Conservation (phyloP, 768 basidiomycete species). For the Amanita subjunquillea region DNA sequence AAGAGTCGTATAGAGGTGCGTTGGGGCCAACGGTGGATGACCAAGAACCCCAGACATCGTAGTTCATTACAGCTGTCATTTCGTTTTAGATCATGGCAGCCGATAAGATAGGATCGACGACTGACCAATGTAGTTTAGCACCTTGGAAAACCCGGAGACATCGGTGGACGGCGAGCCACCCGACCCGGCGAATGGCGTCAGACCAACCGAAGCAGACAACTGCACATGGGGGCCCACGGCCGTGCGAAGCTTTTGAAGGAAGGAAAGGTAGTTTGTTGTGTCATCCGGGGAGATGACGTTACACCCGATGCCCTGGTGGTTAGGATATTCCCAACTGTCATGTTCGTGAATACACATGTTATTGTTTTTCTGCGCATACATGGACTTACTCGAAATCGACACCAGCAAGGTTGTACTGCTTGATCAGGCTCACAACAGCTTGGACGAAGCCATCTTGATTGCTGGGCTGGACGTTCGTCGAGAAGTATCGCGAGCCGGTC, state of each 20-base stretch:
- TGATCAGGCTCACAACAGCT: slow-evolving; percentile 38
- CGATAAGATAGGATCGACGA: neutral
- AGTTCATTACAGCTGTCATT: slow-evolving; percentile 46
- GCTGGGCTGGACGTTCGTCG: slow-evolving; percentile 40
- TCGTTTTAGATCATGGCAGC: neutral
- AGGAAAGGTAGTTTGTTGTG: slow-evolving; percentile 64
- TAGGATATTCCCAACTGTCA: slow-evolving; percentile 76
- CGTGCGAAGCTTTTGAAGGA: slow-evolving; percentile 59
- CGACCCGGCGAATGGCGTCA: slow-evolving; percentile 31
- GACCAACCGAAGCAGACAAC: slow-evolving; percentile 37
- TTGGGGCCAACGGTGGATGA: slow-evolving; percentile 63
- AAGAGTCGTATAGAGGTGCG: slow-evolving; percentile 69
- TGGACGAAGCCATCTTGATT: slow-evolving; percentile 59
- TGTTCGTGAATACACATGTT: neutral
- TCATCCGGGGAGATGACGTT: slow-evolving; percentile 56
- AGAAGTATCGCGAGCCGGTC: slow-evolving; percentile 55
- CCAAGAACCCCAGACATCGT: slow-evolving; percentile 45
- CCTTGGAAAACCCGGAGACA: slow-evolving; percentile 60
- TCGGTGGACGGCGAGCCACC: slow-evolving; percentile 54
- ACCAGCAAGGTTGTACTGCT: slow-evolving; percentile 44
- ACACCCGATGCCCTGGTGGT: slow-evolving; percentile 52
- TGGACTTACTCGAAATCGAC: slow-evolving; percentile 41
- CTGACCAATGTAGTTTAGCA: slow-evolving; percentile 41
- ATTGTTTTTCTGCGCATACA: neutral
- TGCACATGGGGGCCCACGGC: slow-evolving; percentile 43